Conservation (phyloP, 139 green algal species). For the Chlorella sp. region DNA sequence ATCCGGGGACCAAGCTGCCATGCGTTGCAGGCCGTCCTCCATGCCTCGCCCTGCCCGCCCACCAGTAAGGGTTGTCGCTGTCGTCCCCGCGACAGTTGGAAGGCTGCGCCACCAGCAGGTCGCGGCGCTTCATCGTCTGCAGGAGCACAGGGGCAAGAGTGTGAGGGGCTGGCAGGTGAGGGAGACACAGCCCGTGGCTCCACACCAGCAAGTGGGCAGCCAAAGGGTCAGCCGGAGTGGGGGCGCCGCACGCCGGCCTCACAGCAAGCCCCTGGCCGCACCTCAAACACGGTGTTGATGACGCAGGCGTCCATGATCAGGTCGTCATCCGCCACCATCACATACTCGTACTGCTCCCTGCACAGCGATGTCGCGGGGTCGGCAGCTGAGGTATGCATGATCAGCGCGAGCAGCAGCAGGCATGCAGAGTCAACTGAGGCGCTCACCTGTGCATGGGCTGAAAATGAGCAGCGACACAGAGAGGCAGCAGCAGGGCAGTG, state of each 20-base stretch:
- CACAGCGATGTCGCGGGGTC: background rate
- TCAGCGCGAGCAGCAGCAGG: background rate
- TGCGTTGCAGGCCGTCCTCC: no score
- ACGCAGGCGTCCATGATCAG: conserved; percentile 24
- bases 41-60: background rate
- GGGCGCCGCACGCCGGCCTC: no score
- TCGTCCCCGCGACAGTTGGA: conserved; percentile 29
- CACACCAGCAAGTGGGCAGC: no score
- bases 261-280: no score
- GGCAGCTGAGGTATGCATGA: background rate
- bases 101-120: conserved; percentile 19
- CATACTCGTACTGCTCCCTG: conserved; percentile 19
- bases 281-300: conserved; percentile 17
- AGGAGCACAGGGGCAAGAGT: background rate
- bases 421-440: no score
- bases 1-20: no score
- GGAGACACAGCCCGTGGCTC: no score
- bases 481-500: no score
- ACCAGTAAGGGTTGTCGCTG: conserved; percentile 35
- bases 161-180: background rate
- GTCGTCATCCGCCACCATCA: conserved; percentile 27
- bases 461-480: no score
- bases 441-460: no score
- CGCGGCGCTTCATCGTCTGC: conserved; percentile 5
- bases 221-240: no score